phyloP scores from a whole-genome alignment of 169 alveolate genomes.

The Perkinsus chesapeaki region DNA sequence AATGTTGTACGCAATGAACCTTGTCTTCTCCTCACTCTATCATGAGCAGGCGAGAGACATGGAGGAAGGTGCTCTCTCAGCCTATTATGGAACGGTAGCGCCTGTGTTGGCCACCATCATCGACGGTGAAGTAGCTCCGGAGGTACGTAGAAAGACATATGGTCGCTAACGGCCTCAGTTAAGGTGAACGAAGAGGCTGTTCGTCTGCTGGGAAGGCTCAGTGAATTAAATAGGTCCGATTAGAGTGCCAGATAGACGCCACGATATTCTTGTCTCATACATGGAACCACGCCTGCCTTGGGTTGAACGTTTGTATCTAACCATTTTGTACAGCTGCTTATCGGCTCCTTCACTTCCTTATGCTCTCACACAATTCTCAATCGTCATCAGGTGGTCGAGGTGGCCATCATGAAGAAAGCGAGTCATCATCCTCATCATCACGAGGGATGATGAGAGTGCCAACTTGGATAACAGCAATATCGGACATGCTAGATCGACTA shows the following conservation, averaged over 20 bases:
- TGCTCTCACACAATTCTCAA: neutral
- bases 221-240: too few relatives aligned
- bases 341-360: neutral
- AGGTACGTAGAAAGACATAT: neutral
- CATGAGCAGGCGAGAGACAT: neutral
- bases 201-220: too few relatives aligned
- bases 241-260: too few relatives aligned
- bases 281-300: neutral
- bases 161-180: too few relatives aligned
- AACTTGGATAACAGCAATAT: slow-evolving; percentile 31
- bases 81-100: neutral
- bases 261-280: too few relatives aligned
- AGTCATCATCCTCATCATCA: too few relatives aligned
- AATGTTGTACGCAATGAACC: too few relatives aligned
- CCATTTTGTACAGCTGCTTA: neutral
- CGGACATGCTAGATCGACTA: slow-evolving; percentile 34
- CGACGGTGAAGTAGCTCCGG: neutral
- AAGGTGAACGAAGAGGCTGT: too few relatives aligned
- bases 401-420: neutral
- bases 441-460: slow-evolving; percentile 16
- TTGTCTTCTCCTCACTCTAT: too few relatives aligned
- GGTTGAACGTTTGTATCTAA: neutral
- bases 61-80: neutral
- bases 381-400: neutral
- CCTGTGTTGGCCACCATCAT: neutral